Base-by-base conservation (phyloP, 306 rosid genomes). In the Lathyrus aphaca region DNA sequence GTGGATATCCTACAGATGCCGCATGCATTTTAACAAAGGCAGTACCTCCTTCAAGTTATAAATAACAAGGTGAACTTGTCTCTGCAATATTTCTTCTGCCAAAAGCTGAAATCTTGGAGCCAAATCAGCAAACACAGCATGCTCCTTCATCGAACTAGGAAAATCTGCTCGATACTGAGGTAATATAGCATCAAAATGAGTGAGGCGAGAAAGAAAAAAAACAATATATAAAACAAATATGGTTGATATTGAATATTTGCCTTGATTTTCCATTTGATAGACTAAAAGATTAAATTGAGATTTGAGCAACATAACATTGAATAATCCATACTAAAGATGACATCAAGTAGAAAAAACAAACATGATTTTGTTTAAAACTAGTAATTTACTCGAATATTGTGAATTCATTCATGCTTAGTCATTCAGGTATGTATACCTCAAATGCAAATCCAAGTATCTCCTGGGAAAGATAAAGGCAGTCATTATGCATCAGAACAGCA, bases 391-490 rank as follows among this genome's bases (percentile, higher is more conserved):
- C 45, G 53, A 49, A 29, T 42, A 53, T 57, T 40, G 27, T 27
- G 64, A 77, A 59, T 16, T 42, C 49, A 17, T 64, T 14, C 50
- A 64, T 60, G 43, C 49, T 45, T 49, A 69, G 11, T 11, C 35
- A 32, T 71, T 61, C 56, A 39, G 84, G 48, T 37, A 39, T 85
- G 48, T 37, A 42, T 88, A 94, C 98, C 97, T 94, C 96, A 80
- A 85, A 94, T 43, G 98, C 91, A 81, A 94, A 84, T 66, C 92
- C 98, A 68, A 87, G 95, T 74, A 87, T 83, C 85, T 94, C 97
- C 76, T 90, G 96, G 69, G 92, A 94, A 37, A 90, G 75, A 85
- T 85, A 87, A 30, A 94, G 92, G 82, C 97, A 94, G 77, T 90
- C 98, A 81, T 90, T 90, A 70, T 90, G 97, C 89, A 94, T 80